These are phyloP conservation scores for Pleurotus tuoliensis DNA, from an alignment of 768 basidiomycete genomes.

Conservation along the genomic window DNA sequence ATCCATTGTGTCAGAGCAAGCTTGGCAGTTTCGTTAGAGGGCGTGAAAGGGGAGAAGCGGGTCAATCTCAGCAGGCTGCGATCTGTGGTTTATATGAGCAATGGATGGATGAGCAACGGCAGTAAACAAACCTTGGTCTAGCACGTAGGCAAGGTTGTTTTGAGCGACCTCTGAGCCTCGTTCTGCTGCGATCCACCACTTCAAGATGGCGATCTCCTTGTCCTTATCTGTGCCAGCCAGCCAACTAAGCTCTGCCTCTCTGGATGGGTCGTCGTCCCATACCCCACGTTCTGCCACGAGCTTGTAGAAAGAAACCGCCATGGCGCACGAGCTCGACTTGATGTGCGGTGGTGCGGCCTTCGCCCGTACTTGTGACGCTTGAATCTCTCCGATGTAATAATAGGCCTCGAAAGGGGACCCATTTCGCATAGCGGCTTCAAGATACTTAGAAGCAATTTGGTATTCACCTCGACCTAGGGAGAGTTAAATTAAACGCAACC, in stretches of 20 bases:
- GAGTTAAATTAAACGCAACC: slow-evolving; percentile 5
- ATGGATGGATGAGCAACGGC: not conserved
- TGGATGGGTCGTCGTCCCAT: slow-evolving; percentile 78
- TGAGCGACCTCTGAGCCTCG: slow-evolving; percentile 89
- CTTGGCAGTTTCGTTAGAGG: slow-evolving; percentile 78
- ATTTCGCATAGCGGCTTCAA: slow-evolving; percentile 80
- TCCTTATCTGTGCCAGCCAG: slow-evolving; percentile 64
- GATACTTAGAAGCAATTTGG: slow-evolving; percentile 60
- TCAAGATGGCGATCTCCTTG: slow-evolving; percentile 80
- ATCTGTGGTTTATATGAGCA: slow-evolving; percentile 36
- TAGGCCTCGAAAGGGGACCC: slow-evolving; percentile 95
- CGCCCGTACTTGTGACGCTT: slow-evolving; percentile 53
- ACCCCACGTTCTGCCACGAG: slow-evolving; percentile 86
- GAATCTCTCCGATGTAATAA: slow-evolving; percentile 86
- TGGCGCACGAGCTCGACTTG: slow-evolving; percentile 75
- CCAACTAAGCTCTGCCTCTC: slow-evolving; percentile 80
- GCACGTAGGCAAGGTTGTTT: slow-evolving; percentile 88
- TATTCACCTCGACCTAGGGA: slow-evolving; percentile 65
- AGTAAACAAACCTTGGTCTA: slow-evolving; percentile 75
- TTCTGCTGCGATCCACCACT: slow-evolving; percentile 96
- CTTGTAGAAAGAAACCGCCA: slow-evolving; percentile 92
- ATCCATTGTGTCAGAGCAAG: slow-evolving; percentile 92
- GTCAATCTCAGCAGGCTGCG: slow-evolving; percentile 66
- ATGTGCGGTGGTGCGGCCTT: slow-evolving; percentile 40
- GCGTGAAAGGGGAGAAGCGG: slow-evolving; percentile 63